Evolutionary conservation across 352 stramenopile species (phyloP).

Genomic region (Pythium plurisporium): DNA sequence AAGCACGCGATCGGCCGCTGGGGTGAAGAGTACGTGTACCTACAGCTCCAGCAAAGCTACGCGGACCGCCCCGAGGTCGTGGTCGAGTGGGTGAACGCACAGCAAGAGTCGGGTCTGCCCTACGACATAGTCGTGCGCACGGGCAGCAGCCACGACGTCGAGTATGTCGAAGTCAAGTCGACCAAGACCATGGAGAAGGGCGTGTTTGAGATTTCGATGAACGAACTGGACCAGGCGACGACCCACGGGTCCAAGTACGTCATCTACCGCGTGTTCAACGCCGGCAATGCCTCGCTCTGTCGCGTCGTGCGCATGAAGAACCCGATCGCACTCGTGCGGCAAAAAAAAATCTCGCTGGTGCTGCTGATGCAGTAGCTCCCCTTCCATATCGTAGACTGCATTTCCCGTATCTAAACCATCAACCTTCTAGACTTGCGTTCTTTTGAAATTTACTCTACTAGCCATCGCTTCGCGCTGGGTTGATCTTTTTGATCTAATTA

Average conservation of each 20-base stretch:
- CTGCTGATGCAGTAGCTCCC: constrained; percentile 66
- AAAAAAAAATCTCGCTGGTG: constrained; percentile 77
- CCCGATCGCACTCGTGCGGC: constrained; percentile 69
- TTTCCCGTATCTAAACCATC: not conserved
- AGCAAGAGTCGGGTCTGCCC: constrained; percentile 74
- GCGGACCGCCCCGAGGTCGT: constrained; percentile 28
- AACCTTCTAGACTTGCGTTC: not conserved
- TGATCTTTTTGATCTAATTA: constrained; percentile 8
- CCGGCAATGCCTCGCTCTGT: constrained; percentile 59
- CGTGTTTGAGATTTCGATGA: constrained; percentile 88
- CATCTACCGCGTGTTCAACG: constrained; percentile 87
- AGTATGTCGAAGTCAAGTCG: constrained; percentile 86
- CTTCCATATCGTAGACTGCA: constrained; percentile 12
- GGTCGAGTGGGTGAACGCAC: constrained; percentile 71
- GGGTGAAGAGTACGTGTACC: constrained; percentile 79
- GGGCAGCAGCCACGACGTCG: constrained; percentile 39
- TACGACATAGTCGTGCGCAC: constrained; percentile 69
- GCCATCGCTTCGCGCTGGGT: not conserved
- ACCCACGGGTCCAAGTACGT: constrained; percentile 72
- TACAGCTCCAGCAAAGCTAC: constrained; percentile 56
- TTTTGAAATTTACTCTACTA: not conserved
- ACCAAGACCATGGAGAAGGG: constrained; percentile 85
- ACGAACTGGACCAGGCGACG: constrained; percentile 80
- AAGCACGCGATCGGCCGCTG: constrained; percentile 73
- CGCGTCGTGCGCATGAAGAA: constrained; percentile 85